Evolutionary conservation across 169 alveolate genomes (phyloP), one percentile per base, ranked within the genome.

Genomic region (Plasmodium sp.): DNA sequence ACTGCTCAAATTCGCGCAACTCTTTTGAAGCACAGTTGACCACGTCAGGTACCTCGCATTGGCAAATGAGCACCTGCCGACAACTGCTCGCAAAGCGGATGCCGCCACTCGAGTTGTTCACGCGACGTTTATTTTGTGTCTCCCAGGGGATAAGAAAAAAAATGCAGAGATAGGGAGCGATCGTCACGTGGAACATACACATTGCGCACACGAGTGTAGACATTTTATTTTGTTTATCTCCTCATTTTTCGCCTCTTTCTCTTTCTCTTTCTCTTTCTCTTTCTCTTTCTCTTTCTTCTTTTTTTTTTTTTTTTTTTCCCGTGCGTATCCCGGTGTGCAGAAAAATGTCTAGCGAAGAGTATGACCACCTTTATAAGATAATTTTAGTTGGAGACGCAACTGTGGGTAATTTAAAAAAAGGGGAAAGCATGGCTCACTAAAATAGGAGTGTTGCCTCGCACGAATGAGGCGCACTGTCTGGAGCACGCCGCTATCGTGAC

Each of bases 361-460:
- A 97, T 94, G 98, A 97, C 75, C 98, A 96, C 86, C 96, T 98
- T 27, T 96, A 96, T 91, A 97, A 97, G 97, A 98, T 99, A 92
- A 98, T 98, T 54, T 96, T 99, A 79, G 99, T 98, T 1, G 99
- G 99, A 33, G 99, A 99, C 84, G 99, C 99, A 56, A 98, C 99
- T 36, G 99, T 98, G 18, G 99, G 99, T 67, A 93, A 95, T 94
- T 79, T 51, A 14, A 16, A 84, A 27, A 80, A 45, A 18, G 54
- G 79, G 74, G 34, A 0, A 73, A 73, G 33, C 10, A 45, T 48
- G 34, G 14, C 0, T 2, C 71, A 54, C 10, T 0, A 22, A 54
- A 5, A 1, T 39, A 22, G 33, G 36, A 14, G 34, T 18, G 16
- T 58, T 58, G 7, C 74, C 9, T 16, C 33, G 4, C 74, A 18